Base-by-base conservation (phyloP, 140 eudicot genomes). In the Flaveria floridana region DNA sequence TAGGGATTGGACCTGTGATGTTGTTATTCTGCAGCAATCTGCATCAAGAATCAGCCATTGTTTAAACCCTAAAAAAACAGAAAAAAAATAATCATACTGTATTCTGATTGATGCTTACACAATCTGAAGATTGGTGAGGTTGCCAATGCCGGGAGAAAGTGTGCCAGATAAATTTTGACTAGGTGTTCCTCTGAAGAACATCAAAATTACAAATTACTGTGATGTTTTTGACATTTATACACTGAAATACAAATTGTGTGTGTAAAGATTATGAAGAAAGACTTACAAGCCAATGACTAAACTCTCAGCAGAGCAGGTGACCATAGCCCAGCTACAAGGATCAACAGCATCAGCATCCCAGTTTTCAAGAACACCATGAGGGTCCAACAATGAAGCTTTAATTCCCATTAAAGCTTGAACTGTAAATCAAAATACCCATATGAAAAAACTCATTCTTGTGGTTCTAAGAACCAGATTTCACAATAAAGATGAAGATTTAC, bases 291-390 rank as follows among this genome's bases (percentile, higher is more conserved):
- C 96, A 84, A 86, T 86, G 68, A 92, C 97, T 30, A 92, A 84
- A 82, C 82, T 84, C 15, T 89, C 87, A 76, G 88, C 53, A 46
- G 97, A 92, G 81, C 97, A 92, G 39, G 97, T 92, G 37, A 92
- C 85, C 97, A 92, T 92, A 15, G 91, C 83, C 97, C 97, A 92
- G 72, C 96, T 89, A 84, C 97, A 92, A 3, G 97, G 96, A 83
- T 92, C 97, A 89, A 92, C 97, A 76, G 97, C 87, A 76, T 86
- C 83, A 57, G 82, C 96, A 87, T 92, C 97, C 97, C 97, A 92
- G 61, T 92, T 89, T 68, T 91, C 97, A 85, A 92, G 96, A 63
- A 92, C 96, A 42, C 90, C 90, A 78, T 84, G 96, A 74, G 97
- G 97, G 73, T 92, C 97, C 85, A 74, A 72, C 73, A 92, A 83